Conservation (phyloP, 2,329 filamentous ascomycete species). For the Berkeleyomyces rouxiae region DNA sequence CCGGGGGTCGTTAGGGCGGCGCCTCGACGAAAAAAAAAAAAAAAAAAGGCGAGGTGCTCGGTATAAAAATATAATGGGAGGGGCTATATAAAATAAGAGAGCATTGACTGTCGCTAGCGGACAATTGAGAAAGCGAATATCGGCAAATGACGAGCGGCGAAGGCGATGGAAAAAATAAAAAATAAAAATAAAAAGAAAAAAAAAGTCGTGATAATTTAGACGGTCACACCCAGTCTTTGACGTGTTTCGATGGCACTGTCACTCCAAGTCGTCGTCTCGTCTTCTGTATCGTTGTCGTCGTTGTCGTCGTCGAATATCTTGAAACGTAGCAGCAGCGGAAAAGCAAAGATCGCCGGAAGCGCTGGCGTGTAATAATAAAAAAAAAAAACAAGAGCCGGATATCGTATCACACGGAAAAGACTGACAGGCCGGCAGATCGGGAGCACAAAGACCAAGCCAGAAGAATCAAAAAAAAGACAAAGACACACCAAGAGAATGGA, state of each 20-base stretch:
- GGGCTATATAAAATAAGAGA: not conserved
- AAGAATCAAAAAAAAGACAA: constrained; percentile 2
- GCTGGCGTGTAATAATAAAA: not conserved
- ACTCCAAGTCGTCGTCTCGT: not conserved
- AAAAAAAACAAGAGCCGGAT: not conserved
- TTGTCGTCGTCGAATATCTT: not conserved
- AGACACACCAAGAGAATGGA: constrained; percentile 10
- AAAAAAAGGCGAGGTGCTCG: not conserved
- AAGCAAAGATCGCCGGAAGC: not conserved
- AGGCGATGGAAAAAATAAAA: constrained; percentile 12
- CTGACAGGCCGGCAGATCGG: constrained; percentile 1
- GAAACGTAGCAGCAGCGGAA: too few relatives aligned
- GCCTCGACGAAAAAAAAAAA: not conserved
- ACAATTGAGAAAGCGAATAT: not conserved
- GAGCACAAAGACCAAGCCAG: not conserved
- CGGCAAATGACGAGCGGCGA: not conserved
- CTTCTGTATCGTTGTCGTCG: not conserved
- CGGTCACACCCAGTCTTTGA: constrained; percentile 2
- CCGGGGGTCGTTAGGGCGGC: not conserved
- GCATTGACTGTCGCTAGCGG: not conserved
- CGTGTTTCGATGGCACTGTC: not conserved
- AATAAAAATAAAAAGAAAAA: constrained; percentile 5
- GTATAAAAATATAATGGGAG: not conserved
- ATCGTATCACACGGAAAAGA: constrained; percentile 1
- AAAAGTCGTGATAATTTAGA: not conserved